Percentiles rank a stretch among this genome's conserved stretches.
Evolutionary conservation across 2,329 filamentous ascomycete genomes (phyloP).

Genomic region (Neofusicoccum kwambonambiense): DNA sequence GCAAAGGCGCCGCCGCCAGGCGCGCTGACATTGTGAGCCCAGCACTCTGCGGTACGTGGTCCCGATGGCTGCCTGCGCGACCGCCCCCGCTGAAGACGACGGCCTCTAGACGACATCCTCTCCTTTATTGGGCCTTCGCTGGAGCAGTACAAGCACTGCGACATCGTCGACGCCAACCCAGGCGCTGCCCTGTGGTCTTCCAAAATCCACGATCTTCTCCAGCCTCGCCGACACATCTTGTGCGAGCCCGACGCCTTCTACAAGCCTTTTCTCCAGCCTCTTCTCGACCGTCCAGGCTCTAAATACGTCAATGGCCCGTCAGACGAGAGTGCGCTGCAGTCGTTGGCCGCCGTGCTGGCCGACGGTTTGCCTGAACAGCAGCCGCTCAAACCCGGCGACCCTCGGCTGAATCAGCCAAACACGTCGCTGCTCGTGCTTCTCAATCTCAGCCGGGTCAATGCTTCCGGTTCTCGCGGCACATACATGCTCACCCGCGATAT

Average conservation of each 20-base stretch:
- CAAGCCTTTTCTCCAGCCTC: constrained; percentile 55
- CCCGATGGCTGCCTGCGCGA: no score
- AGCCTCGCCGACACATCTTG: constrained; percentile 79
- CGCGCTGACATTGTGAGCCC: constrained; percentile 40
- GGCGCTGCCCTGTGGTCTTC: constrained; percentile 75
- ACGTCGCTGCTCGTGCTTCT: constrained; percentile 63
- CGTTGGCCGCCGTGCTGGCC: constrained; percentile 53
- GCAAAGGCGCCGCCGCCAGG: not conserved
- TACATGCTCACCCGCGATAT: constrained; percentile 58
- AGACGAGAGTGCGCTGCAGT: constrained; percentile 24
- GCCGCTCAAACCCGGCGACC: constrained; percentile 36
- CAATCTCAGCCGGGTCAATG: not conserved
- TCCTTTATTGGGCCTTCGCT: constrained; percentile 68
- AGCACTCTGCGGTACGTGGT: constrained; percentile 42
- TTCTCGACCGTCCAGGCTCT: constrained; percentile 40
- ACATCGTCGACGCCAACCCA: constrained; percentile 84
- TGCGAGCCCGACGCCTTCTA: constrained; percentile 71
- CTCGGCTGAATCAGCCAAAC: constrained; percentile 57
- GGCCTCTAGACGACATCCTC: constrained; percentile 62
- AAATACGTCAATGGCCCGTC: constrained; percentile 34
- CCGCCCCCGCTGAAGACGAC: no score
- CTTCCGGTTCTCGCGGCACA: not conserved
- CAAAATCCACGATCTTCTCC: constrained; percentile 70
- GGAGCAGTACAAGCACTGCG: constrained; percentile 70
- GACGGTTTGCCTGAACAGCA: constrained; percentile 57